Base-by-base conservation (phyloP, 306 rosid genomes). In the Purshia tridentata region DNA sequence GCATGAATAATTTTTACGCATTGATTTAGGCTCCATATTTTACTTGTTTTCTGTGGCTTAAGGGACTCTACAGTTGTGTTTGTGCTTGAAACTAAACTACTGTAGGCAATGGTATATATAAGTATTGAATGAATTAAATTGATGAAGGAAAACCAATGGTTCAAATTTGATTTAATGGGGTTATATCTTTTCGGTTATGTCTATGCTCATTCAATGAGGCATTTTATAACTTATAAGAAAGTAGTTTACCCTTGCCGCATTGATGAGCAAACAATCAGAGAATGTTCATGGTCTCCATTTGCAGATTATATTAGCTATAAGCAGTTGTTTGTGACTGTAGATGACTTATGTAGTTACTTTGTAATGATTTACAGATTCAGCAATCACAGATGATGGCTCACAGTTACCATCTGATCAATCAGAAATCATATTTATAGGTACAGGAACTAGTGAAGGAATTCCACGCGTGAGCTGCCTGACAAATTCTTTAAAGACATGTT, bases 381-480 rank as follows among this genome's bases (percentile, higher is more conserved):
- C 81, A 0, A 80, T 70, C 65, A 89, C 57, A 44, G 74, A 66
- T 55, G 77, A 53, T 53, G 78, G 64, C 39, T 78, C 58, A 29
- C 77, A 72, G 23, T 65, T 68, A 50, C 78, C 81, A 46, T 45
- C 58, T 58, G 81, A 83, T 54, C 79, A 80, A 70, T 58, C 96
- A 9, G 92, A 91, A 70, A 49, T 94, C 72, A 75, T 94, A 80
- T 94, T 91, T 61, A 42, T 91, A 52, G 98, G 98, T 37, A 89
- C 97, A 4, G 98, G 98, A 72, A 94, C 98, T 4, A 94, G 98
- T 67, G 98, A 94, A 85, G 98, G 98, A 19, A 77, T 94, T 87
- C 98, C 98, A 0, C 81, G 96, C 23, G 92, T 91, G 65, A 89
- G 97, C 82, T 94, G 97, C 78, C 80, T 91, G 69, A 89, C 98